Base-by-base conservation (phyloP, 83 land plant species). In the Picea abies region DNA sequence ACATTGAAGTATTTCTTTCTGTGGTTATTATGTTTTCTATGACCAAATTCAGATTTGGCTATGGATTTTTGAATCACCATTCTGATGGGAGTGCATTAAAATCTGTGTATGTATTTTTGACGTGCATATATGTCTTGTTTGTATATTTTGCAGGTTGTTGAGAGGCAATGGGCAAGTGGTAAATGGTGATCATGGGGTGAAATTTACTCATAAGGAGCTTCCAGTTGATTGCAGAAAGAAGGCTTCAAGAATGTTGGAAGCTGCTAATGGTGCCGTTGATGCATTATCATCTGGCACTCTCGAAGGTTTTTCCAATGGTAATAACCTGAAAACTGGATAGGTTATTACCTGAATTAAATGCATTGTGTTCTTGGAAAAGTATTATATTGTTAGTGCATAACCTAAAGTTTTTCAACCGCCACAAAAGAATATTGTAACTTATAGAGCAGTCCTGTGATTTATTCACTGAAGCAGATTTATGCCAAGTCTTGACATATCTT, bases 271-370 rank as follows among this genome's bases (percentile, higher is more conserved):
- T 41, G 76, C 0, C 10, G 56, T 49, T 49, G 23, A 11, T 41
- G 23, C 56, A n/a, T n/a, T 9, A 72, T 22, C n/a, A 20, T 49
- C 22, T 41, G 25, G 1, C n/a, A 39, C 76, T 9, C 56, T 17
- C 44, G 5, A 11, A 72, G 76, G 39, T 72, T 44, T 15, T 44
- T 37, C 76, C 12, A 72, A 72, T 69, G 44, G 44, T 69, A 32
- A 20, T 69, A 69, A 69, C 19, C 15, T 69, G 73, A 69, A 69
- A 69, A 69, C 44, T 17, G 35, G 73, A 69, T 69, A 25, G 39
- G 12, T 49, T 49, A 49, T 49, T 49, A 10, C 56, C 12, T 49
- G 12, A 10, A 9, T 10, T 49, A 10, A 9, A 9, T 41, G 3
- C 1, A 47, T 7, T 47, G 52, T 47, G 9, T 47, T 47, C 52